A percentile compares a stretch with the other conserved stretches of the same genome.
Evolutionary conservation across 1,284 basidiomycete genomes (phyloP).

Genomic region (Coriolopsis trogii): DNA sequence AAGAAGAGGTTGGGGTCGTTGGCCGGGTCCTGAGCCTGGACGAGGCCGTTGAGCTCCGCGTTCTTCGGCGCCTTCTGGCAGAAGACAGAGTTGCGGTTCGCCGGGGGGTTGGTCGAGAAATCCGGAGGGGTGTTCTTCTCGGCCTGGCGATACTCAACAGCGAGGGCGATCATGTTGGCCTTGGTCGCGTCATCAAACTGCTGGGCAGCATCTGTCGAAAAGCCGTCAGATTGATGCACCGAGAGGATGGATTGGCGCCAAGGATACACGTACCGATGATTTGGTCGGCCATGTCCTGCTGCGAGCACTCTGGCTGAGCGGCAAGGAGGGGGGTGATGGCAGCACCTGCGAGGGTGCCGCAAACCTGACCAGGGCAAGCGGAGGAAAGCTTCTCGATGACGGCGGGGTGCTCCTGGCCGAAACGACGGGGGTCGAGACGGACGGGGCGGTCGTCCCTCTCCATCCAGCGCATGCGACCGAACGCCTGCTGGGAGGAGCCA

Average conservation of each 20-base stretch:
- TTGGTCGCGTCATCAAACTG: constrained; percentile 56
- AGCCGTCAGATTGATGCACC: constrained; percentile 1
- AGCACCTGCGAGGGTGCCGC: constrained; percentile 50
- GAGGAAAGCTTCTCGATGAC: constrained; percentile 47
- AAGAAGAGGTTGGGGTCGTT: constrained; percentile 53
- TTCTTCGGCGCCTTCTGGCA: constrained; percentile 45
- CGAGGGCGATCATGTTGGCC: constrained; percentile 55
- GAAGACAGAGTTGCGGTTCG: constrained; percentile 44
- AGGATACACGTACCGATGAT: constrained; percentile 54
- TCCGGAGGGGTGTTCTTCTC: constrained; percentile 71
- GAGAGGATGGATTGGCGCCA: too few species aligned
- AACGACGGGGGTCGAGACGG: constrained; percentile 53
- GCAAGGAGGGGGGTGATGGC: constrained; percentile 57
- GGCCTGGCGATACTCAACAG: constrained; percentile 55
- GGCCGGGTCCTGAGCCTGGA: constrained; percentile 45
- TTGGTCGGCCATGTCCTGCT: constrained; percentile 61
- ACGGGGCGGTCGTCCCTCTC: constrained; percentile 50
- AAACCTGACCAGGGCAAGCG: constrained; percentile 54
- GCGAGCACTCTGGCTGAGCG: constrained; percentile 56
- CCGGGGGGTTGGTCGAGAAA: constrained; percentile 54
- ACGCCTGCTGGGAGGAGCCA: constrained; percentile 41
- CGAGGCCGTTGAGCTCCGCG: constrained; percentile 41
- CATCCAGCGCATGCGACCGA: constrained; percentile 49
- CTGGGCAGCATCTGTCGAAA: constrained; percentile 47
- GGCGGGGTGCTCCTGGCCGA: constrained; percentile 54